Conservation (phyloP, 495 filamentous ascomycete genomes). For the Podospora anserina region DNA sequence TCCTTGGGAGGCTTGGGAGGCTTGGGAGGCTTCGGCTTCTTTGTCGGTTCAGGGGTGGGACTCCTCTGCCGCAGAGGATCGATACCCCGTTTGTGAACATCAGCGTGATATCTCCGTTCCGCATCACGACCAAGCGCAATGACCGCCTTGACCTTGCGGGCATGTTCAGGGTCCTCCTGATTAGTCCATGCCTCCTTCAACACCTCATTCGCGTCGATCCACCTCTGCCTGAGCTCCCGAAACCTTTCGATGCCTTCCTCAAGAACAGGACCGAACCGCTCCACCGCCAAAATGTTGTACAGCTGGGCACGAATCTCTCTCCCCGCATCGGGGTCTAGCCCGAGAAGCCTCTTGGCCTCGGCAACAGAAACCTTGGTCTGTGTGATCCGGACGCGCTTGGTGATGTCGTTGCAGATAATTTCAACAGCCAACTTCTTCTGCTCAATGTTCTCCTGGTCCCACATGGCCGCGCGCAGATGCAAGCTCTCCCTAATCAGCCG, state of each 20-base stretch:
- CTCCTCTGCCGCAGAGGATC: constrained; percentile 16
- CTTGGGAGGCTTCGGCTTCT: constrained; percentile 10
- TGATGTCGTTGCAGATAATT: constrained; percentile 76
- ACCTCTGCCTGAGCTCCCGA: constrained; percentile 64
- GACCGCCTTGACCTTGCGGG: constrained; percentile 61
- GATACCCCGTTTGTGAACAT: constrained; percentile 51
- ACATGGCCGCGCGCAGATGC: constrained; percentile 66
- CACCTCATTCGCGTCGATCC: constrained; percentile 58
- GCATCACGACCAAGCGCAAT: constrained; percentile 70
- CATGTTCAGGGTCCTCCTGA: constrained; percentile 52
- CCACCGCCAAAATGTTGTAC: constrained; percentile 62
- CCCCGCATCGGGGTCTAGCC: constrained; percentile 68
- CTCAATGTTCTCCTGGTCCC: constrained; percentile 45
- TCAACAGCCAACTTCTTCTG: constrained; percentile 61
- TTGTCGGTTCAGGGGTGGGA: constrained; percentile 11
- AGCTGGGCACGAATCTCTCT: constrained; percentile 63
- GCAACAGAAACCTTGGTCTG: constrained; percentile 63
- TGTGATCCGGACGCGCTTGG: constrained; percentile 68
- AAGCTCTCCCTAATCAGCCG: constrained; percentile 61
- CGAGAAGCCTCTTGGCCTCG: constrained; percentile 69
- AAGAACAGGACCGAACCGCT: constrained; percentile 70
- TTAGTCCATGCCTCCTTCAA: constrained; percentile 55
- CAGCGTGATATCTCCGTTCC: constrained; percentile 68
- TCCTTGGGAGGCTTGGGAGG: background rate
- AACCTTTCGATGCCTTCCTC: constrained; percentile 70